Evolutionary conservation across 192 early-diverging fungal species (phyloP).

Genomic region (Oehlia diaphana): DNA sequence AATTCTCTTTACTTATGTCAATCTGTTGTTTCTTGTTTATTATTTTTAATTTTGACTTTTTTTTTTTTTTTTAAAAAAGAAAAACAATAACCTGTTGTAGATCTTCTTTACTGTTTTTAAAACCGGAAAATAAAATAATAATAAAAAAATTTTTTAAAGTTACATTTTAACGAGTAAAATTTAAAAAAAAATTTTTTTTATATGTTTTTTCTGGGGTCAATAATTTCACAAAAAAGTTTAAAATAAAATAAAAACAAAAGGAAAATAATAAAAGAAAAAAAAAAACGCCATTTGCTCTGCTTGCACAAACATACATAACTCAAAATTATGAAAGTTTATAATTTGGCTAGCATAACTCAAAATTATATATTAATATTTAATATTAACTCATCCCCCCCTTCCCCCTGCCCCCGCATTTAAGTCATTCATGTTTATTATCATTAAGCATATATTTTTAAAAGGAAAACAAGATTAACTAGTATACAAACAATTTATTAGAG

Average conservation of each 20-base stretch:
- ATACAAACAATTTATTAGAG: not conserved
- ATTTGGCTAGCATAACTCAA: not conserved
- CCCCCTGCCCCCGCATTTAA: not conserved
- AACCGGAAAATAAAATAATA: too few species aligned
- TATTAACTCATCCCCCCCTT: too few species aligned
- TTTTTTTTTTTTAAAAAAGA: not conserved
- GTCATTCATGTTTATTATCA: not conserved
- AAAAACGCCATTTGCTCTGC: not conserved
- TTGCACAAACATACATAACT: not conserved
- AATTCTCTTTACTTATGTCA: not conserved
- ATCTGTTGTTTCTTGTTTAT: too few species aligned
- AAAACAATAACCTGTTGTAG: not conserved
- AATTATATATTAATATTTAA: too few species aligned
- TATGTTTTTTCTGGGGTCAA: not conserved
- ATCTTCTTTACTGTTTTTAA: not conserved
- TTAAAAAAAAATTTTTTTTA: not conserved
- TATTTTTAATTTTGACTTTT: not conserved
- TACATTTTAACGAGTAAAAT: not conserved
- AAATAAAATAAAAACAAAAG: too few species aligned
- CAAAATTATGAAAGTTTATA: not conserved
- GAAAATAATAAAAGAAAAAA: not conserved
- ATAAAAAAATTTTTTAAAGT: not conserved
- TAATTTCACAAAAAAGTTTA: not conserved
- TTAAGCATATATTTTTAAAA: too few species aligned
- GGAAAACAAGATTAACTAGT: not conserved